phyloP scores from a whole-genome alignment of 129 eudicot genomes.

The Solidago caesia region DNA sequence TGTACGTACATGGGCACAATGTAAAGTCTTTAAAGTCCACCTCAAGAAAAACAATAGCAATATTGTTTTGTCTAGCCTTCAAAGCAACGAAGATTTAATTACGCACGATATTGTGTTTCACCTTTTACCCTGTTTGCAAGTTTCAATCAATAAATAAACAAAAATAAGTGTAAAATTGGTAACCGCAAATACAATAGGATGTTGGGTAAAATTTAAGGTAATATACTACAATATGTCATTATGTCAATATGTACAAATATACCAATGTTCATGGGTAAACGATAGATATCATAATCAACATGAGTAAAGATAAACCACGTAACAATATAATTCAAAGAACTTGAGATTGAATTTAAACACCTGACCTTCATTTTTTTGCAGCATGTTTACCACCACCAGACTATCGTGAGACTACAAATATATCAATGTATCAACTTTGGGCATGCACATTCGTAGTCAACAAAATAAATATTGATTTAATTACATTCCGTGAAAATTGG shows the following conservation, averaged over 20 bases:
- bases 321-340: too few species aligned
- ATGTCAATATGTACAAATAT: too few species aligned
- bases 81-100: conserved; percentile 38
- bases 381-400: too few species aligned
- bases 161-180: not conserved
- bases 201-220: not conserved
- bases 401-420: not conserved
- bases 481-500: not conserved
- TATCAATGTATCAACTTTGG: not conserved
- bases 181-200: not conserved
- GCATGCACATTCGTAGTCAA: not conserved
- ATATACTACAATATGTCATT: too few species aligned
- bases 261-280: too few species aligned
- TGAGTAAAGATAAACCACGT: too few species aligned
- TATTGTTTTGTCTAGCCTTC: conserved; percentile 35
- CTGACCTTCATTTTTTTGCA: too few species aligned
- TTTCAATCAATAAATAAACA: conserved; percentile 3
- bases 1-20: conserved; percentile 30
- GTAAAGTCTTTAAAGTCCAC: conserved; percentile 21
- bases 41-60: conserved; percentile 33
- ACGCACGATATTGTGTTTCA: conserved; percentile 21
- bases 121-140: conserved; percentile 10
- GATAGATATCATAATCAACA: too few species aligned
- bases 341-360: too few species aligned
- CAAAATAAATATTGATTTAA: not conserved